phyloP scores from a whole-genome alignment of 352 stramenopile genomes.

The Globisporangium spinosum region DNA sequence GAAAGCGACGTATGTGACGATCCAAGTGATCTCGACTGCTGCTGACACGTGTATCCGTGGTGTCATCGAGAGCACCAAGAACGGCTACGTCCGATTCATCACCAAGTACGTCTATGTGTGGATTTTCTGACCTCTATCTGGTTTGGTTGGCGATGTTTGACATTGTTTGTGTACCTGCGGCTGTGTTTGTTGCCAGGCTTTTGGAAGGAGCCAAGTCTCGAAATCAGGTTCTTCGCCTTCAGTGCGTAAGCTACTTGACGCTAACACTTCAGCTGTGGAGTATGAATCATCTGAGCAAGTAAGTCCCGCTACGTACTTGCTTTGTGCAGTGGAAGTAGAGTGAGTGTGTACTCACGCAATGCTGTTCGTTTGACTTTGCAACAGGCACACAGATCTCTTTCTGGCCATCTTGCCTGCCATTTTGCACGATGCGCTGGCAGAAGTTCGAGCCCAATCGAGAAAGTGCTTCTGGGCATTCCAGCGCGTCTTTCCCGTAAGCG shows the following conservation, averaged over 20 bases:
- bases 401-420: constrained; percentile 51
- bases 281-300: constrained; percentile 65
- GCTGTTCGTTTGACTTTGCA: neutral
- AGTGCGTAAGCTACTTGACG: constrained; percentile 78
- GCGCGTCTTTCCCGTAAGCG: constrained; percentile 50
- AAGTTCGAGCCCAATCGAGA: constrained; percentile 71
- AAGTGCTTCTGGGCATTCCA: constrained; percentile 83
- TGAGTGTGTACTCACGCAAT: neutral
- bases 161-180: neutral
- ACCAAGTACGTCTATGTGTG: constrained; percentile 51
- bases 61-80: constrained; percentile 75
- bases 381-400: constrained; percentile 58
- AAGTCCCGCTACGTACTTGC: constrained; percentile 19
- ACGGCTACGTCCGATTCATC: constrained; percentile 67
- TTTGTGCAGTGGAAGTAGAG: neutral
- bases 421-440: constrained; percentile 61
- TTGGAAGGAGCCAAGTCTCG: constrained; percentile 69
- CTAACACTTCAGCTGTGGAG: constrained; percentile 67
- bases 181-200: constrained; percentile 34
- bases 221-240: constrained; percentile 70
- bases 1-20: constrained; percentile 87
- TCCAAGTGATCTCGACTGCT: constrained; percentile 78
- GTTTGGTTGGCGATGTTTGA: neutral
- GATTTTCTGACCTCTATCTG: neutral
- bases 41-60: constrained; percentile 66